Percentiles rank a stretch among this genome's conserved stretches.
Evolutionary conservation across 495 filamentous ascomycete genomes (phyloP).

Genomic region (Hyphodiscus hymeniophilus): DNA sequence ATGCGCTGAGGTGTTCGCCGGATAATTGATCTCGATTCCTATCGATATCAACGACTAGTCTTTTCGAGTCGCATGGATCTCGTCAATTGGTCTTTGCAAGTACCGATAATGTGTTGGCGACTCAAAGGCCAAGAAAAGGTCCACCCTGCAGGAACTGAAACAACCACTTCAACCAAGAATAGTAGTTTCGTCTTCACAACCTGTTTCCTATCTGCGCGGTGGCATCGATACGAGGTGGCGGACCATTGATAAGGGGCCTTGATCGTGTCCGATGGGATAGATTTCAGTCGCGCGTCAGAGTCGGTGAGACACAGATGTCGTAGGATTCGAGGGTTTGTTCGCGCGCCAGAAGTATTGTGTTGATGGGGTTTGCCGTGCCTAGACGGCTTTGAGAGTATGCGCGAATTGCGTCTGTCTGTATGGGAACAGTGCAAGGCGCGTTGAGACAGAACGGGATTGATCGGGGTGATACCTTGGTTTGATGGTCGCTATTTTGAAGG

Average conservation of each 20-base stretch:
- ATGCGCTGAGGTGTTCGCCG: not conserved
- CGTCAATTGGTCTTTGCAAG: constrained; percentile 18
- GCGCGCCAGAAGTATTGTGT: constrained; percentile 6
- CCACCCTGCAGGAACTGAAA: constrained; percentile 23
- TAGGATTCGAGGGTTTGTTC: not conserved
- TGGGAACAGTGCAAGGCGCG: not conserved
- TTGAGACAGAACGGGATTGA: too few species aligned
- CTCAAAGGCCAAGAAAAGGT: constrained; percentile 18
- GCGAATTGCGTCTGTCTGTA: not conserved
- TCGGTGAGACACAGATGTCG: constrained; percentile 14
- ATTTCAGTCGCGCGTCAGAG: constrained; percentile 10
- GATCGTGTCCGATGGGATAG: constrained; percentile 2
- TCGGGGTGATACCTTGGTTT: too few species aligned
- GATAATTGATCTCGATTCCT: not conserved
- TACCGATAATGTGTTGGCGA: constrained; percentile 23
- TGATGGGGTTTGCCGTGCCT: not conserved
- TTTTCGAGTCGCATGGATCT: constrained; percentile 19
- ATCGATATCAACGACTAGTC: constrained; percentile 11
- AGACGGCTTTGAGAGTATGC: too few species aligned
- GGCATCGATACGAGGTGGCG: constrained; percentile 15
- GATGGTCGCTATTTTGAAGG: too few species aligned
- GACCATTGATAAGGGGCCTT: not conserved
- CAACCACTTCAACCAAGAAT: constrained; percentile 14
- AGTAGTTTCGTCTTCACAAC: constrained; percentile 6
- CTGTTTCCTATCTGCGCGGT: constrained; percentile 5